Evolutionary conservation across 352 stramenopile species (phyloP).

Genomic region (Phytophthora ohioensis): DNA sequence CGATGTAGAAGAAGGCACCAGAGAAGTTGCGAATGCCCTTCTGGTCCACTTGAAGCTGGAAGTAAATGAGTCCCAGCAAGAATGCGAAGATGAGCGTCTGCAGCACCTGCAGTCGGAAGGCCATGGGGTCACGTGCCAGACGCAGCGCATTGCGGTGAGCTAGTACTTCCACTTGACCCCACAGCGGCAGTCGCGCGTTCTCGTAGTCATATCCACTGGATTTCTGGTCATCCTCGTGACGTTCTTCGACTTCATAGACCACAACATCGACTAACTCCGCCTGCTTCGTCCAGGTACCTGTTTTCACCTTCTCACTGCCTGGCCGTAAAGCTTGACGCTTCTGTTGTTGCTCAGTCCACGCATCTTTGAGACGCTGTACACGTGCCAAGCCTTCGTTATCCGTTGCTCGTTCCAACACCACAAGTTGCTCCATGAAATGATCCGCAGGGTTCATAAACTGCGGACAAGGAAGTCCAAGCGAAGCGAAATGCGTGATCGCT

Average conservation of each 20-base stretch:
- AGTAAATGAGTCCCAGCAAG: conserved; percentile 55
- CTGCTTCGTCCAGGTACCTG: conserved; percentile 7
- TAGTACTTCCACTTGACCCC: conserved; percentile 45
- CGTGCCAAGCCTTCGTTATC: conserved; percentile 40
- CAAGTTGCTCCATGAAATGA: conserved; percentile 61
- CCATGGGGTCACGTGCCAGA: conserved; percentile 41
- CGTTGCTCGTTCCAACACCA: conserved; percentile 46
- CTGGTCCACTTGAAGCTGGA: conserved; percentile 49
- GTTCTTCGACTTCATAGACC: conserved; percentile 37
- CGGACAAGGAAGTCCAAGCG: conserved; percentile 42
- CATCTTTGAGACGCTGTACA: conserved; percentile 41
- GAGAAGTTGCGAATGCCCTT: conserved; percentile 51
- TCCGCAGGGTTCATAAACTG: conserved; percentile 57
- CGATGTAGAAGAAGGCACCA: conserved; percentile 56
- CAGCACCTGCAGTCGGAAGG: conserved; percentile 35
- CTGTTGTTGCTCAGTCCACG: conserved; percentile 30
- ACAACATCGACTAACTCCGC: conserved; percentile 28
- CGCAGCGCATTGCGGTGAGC: conserved; percentile 47
- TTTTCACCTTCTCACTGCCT: background rate
- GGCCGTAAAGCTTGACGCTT: conserved; percentile 1
- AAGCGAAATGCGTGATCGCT: conserved; percentile 47
- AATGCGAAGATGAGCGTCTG: conserved; percentile 49
- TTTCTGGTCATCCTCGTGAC: conserved; percentile 7
- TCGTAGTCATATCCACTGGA: conserved; percentile 11
- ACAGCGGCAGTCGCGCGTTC: conserved; percentile 24